Percentiles rank a stretch among this genome's conserved stretches.
Evolutionary conservation across 2,329 filamentous ascomycete genomes (phyloP).

Genomic region (Aspergillus fischeri): DNA sequence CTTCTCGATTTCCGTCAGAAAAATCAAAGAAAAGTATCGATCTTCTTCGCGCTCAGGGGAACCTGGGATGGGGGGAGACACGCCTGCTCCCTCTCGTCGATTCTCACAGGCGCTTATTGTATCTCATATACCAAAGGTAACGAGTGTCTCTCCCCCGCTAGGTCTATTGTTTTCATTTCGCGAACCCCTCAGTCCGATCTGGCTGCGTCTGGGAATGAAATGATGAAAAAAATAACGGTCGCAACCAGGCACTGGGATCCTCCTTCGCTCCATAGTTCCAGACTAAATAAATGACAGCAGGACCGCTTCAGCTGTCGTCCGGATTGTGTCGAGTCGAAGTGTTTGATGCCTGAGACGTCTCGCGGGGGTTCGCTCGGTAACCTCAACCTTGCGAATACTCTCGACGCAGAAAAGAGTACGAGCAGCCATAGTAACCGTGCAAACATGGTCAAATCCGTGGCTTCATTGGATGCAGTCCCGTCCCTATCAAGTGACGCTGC

Average conservation of each 20-base stretch:
- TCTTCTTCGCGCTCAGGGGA: not conserved
- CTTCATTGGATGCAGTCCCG: constrained; percentile 24
- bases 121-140: not conserved
- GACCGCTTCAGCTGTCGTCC: constrained; percentile 13
- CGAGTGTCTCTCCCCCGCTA: not conserved
- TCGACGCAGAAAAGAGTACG: not conserved
- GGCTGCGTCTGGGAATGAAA: not conserved
- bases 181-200: not conserved
- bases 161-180: not conserved
- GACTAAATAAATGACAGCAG: constrained; percentile 21
- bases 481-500: constrained; percentile 27
- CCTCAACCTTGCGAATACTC: not conserved
- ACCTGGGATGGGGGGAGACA: not conserved
- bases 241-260: constrained; percentile 8
- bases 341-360: constrained; percentile 2
- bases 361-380: not conserved
- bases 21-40: not conserved
- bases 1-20: not conserved
- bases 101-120: not conserved
- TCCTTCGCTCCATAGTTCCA: constrained; percentile 12
- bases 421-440: not conserved
- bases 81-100: not conserved
- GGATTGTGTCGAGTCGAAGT: constrained; percentile 13
- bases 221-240: not conserved
- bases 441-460: constrained; percentile 5